Evolutionary conservation across 805 yeast genomes (phyloP), one percentile per base, ranked within the genome.

Genomic region (Barnettozyma wickerhamii): DNA sequence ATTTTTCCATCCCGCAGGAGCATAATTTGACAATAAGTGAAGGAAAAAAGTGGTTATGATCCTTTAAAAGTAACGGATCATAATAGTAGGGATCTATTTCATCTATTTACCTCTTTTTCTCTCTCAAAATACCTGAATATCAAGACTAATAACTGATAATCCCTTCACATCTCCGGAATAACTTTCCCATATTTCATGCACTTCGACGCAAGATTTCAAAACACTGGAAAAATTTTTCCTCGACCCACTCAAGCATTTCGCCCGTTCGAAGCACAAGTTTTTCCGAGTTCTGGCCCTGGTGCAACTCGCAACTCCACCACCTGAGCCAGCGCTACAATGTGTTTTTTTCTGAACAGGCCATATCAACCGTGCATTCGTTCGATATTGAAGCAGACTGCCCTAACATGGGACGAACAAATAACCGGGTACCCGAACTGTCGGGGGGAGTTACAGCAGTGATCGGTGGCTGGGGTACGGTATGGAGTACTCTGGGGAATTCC

Each of bases 131-230:
- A 19, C 14, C 20, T 30, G n/a, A 15, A 19, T 17, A 15, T 13
- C 15, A 32, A 20, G 39, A 7, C 33, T 31, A 26, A 29, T 20
- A 37, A 42, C 45, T 42, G 41, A 42, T 43, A 46, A 46, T n/a
- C n/a, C n/a, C n/a, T n/a, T n/a, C n/a, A n/a, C n/a, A n/a, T n/a
- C n/a, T n/a, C 38, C 47, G 35, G 24, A 30, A 19, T 7, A 37
- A 37, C 30, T 20, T 34, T 34, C 27, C n/a, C 15, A 17, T 26
- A 17, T 24, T 26, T 26, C 23, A 24, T 33, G 35, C 23, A 7
- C 23, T 23, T 2, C 12, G 26, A 23, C 12, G 26, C 26, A 23
- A 12, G 12, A 23, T 23, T 23, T 23, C 26, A 23, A 23, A 23
- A 23, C 12, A 23, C 26, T 23, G 13, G 17, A 28, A 28, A n/a